Base-by-base conservation (phyloP, 305 asterid genomes). In the Fraxinus paxiana region DNA sequence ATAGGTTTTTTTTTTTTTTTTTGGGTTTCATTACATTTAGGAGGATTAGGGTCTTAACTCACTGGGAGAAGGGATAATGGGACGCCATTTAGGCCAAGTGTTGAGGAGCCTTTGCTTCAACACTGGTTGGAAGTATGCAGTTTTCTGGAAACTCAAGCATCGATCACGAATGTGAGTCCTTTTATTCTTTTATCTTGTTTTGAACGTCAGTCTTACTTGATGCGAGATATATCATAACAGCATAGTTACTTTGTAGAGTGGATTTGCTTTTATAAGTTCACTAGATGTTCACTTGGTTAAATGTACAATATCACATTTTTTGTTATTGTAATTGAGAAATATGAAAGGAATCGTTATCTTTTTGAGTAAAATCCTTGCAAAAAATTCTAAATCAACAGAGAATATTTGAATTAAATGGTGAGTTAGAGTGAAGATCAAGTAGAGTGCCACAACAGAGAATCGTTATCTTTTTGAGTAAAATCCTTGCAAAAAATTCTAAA, bases 91-190 rank as follows among this genome's bases (percentile, higher is more conserved):
- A 89, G 94, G 89, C 82, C 93, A 83, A 86, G 90, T 90, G 75
- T 87, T 96, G 85, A 90, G 93, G 91, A 82, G 89, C 80, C 91
- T 96, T 76, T 96, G 99, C 85, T 87, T 86, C 80, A 85, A 91
- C 77, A 87, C 94, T 81, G 93, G 88, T 63, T 96, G 99, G 99
- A 90, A 89, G 77, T 94, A 94, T 86, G 97, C 97, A 72, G 93
- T 92, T 83, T 92, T 96, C 82, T 96, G 99, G 99, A 94, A 93
- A 90, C 95, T 94, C 86, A 87, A 88, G 78, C 97, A 91, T 77
- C 92, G 86, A 78, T 81, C 93, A 43, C 91, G 89, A 86, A 90
- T 89, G 99, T 96, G 90, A 92, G 99, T 90, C 78, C 75, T 85
- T 78, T 84, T 77, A 59, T 73, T 74, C 74, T 20, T 72, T 81